Conservation (phyloP, 768 basidiomycete species). For the Tulasnella sp. region DNA sequence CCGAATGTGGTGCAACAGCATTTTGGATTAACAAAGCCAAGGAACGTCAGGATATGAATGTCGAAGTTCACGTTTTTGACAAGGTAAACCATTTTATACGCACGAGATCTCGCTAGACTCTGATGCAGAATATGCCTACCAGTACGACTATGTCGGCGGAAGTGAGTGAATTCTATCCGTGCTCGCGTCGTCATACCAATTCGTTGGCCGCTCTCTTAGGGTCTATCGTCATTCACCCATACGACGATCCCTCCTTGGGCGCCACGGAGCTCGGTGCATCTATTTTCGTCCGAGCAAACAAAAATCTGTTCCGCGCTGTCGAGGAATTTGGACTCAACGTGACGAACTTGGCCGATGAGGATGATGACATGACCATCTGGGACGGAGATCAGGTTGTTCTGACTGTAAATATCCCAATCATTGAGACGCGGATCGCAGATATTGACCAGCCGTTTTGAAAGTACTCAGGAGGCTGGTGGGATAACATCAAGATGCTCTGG, state of each 20-base stretch:
- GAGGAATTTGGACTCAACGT: constrained; percentile 66
- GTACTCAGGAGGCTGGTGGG: constrained; percentile 45
- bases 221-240: constrained; percentile 65
- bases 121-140: not conserved
- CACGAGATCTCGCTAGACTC: not conserved
- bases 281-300: constrained; percentile 74
- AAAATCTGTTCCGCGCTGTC: constrained; percentile 58
- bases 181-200: not conserved
- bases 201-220: constrained; percentile 33
- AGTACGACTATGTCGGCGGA: constrained; percentile 62
- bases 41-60: constrained; percentile 46
- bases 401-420: constrained; percentile 35
- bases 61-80: constrained; percentile 81
- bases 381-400: constrained; percentile 65
- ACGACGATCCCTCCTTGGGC: constrained; percentile 44
- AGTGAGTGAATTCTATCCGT: constrained; percentile 40
- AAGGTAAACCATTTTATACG: constrained; percentile 19
- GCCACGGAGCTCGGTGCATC: constrained; percentile 77
- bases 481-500: constrained; percentile 60
- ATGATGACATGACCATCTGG: constrained; percentile 61
- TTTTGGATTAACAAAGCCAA: constrained; percentile 76
- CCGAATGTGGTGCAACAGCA: constrained; percentile 25
- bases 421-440: constrained; percentile 13
- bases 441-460: not conserved
- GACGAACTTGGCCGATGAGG: constrained; percentile 34